Evolutionary conservation across 2,329 filamentous ascomycete genomes (phyloP), one percentile per base, ranked within the genome.

Genomic region (Trichoderma sp.): DNA sequence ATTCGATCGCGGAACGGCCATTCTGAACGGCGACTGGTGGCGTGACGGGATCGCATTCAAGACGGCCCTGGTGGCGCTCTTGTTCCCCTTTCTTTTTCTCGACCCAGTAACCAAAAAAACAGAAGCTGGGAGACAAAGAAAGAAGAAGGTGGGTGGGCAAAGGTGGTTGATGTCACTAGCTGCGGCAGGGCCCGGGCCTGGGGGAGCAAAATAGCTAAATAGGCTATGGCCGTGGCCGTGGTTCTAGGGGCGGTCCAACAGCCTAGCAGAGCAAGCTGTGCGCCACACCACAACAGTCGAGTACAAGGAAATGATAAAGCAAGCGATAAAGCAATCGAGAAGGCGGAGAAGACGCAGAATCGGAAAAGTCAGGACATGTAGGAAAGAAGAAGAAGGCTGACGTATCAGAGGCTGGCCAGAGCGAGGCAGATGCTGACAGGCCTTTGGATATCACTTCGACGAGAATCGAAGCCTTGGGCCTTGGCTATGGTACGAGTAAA

Each of bases 1-100:
- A 55, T 73, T 68, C 66, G 71, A 64, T 62, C 64, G 68, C 47
- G 69, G 66, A 41, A 71, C 64, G 63, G 71, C 64, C 71, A 72
- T 72, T 67, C 43, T 64, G 65, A 41, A 52, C 60, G 52, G 45
- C 52, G 44, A 44, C 52, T 55, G 50, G 44, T 21, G 50, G 54
- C 50, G 24, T 61, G 34, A 28, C 44, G 39, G 50, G 43, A 26
- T 66, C 51, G 56, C 65, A 59, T 68, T 14, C 65, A 65, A 63
- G 41, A 47, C 41, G 59, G 26, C 39, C 47, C 34, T 19, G 39
- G n/a, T 19, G 59, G 59, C 26, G 17, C 10, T 43, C 26, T 52
- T 24, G 5, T 45, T 45, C n/a, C n/a, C 15, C 15, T 45, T 19
- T 24, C 21, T 45, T 45, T 45, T 19, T 45, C n/a, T 50, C 21